Base-by-base conservation (phyloP, 1,139 yeast species). In the Spencermartinsiella ligniputridi region DNA sequence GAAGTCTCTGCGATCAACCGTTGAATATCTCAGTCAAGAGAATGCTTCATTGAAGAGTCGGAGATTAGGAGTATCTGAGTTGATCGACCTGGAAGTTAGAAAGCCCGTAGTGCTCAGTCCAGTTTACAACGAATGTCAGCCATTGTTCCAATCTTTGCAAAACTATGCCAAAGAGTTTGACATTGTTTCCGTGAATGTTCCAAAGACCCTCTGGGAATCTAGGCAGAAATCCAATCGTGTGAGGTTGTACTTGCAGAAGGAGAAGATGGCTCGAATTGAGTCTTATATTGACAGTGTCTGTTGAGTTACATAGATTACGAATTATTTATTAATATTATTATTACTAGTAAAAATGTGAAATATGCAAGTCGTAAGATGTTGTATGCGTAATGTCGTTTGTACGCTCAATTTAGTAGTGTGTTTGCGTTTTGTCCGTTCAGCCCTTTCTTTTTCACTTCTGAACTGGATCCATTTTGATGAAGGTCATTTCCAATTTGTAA, bases 141-240 rank as follows among this genome's bases (percentile, higher is more conserved):
- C 45, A 1, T 30, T 52, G 32, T 49, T 48, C 27, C 35, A 45
- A 22, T 52, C 47, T 39, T 40, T 50, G n/a, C 47, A 50, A 12
- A 47, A 40, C 17, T 50, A 52, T 9, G 42, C 43, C 13, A 9
- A 30, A 8, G 48, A 45, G 3, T 52, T 45, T 36, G 49, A 50
- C 9, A 5, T 45, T 6, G 38, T 53, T 8, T 20, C 43, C 13
- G 39, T 51, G 21, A 36, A 41, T 15, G 37, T 25, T 20, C 50
- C 50, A 17, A 24, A 18, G 27, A 30, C 25, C 24, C 40, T 45
- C 16, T 50, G 51, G 52, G 34, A 37, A 36, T 37, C 52, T n/a
- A 40, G 45, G 11, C 40, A 42, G 24, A 37, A 33, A 15, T 32
- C 37, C 19, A 25, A 41, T 21, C 27, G 35, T 15, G 21, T 39